Evolutionary conservation across 1,139 yeast species (phyloP), one percentile per base, ranked within the genome.

Genomic region (Geotrichum macrosporum): DNA sequence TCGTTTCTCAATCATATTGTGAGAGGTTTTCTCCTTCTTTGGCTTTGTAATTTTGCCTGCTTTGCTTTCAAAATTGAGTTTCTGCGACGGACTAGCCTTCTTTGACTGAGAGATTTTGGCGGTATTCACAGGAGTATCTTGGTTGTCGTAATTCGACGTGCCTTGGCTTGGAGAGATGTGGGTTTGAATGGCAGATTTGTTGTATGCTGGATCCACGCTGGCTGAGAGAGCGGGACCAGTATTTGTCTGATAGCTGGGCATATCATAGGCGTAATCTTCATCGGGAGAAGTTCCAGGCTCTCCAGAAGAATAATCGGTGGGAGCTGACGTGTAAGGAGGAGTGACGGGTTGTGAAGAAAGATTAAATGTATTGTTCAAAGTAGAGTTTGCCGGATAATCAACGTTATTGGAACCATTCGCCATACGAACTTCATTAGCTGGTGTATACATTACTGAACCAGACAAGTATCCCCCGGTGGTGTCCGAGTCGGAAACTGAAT

Each of bases 1-100:
- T 60, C 84, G 79, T 65, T 83, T 82, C 61, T 84, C 94, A 58
- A 84, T 82, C 76, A 83, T 76, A 59, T 84, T 84, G 64, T 84
- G 92, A n/a, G 87, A 79, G 10, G 81, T 74, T 58, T 77, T 75
- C 55, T 80, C 72, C 46, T 78, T 74, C 44, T 61, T 59, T 13
- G 64, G 67, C 50, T 65, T 65, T n/a, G 59, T 47, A 31, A 65
- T 55, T 46, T 29, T 29, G 13, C n/a, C n/a, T 29, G 32, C 8
- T 29, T 53, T 55, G 19, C 56, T 48, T 35, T 50, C 52, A 24
- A 52, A 48, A 4, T 38, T 44, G 35, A 30, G 34, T 19, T 44
- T 26, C 35, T 12, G 51, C 8, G 31, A n/a, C 5, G 35, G 18
- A 21, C 15, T 21, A 34, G 24, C 26, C n/a, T 33, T 32, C 16